These are phyloP conservation scores for Sporothrix pseudoabietina DNA, from an alignment of 2,329 filamentous ascomycete species.

Conservation along the genomic window DNA sequence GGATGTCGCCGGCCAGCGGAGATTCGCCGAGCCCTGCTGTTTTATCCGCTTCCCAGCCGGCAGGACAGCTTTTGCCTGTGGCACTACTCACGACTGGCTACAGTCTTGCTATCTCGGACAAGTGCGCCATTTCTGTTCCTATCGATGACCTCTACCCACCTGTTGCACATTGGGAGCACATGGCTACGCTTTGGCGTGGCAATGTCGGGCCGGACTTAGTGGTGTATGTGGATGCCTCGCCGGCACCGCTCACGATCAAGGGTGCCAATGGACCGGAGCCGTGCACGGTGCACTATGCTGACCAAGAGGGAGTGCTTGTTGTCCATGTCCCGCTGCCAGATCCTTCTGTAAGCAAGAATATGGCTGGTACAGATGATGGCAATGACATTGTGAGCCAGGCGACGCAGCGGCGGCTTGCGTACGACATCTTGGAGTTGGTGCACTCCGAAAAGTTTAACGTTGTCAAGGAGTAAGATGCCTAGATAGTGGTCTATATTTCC, in stretches of 20 bases:
- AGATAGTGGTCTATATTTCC: neutral
- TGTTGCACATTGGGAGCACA: slow-evolving; percentile 97
- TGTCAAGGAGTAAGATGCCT: neutral
- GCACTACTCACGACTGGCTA: slow-evolving; percentile 77
- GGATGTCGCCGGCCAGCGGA: neutral
- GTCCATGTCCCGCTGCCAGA: slow-evolving; percentile 49
- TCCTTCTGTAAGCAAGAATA: neutral
- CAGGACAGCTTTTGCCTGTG: slow-evolving; percentile 50
- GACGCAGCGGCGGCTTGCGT: slow-evolving; percentile 65
- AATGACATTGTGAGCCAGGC: slow-evolving; percentile 60
- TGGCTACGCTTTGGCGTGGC: slow-evolving; percentile 89
- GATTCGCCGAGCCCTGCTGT: neutral
- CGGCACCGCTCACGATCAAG: slow-evolving; percentile 24
- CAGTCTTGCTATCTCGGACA: slow-evolving; percentile 76
- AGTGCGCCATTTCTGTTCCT: slow-evolving; percentile 71
- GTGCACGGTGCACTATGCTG: slow-evolving; percentile 48
- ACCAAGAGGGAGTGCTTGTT: slow-evolving; percentile 51
- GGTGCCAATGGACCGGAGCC: slow-evolving; percentile 16
- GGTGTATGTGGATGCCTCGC: slow-evolving; percentile 52
- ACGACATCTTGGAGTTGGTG: slow-evolving; percentile 82
- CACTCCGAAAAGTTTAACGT: slow-evolving; percentile 47
- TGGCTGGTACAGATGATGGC: neutral
- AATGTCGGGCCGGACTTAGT: slow-evolving; percentile 80
- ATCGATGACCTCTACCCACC: slow-evolving; percentile 77
- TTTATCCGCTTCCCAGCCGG: neutral